Evolutionary conservation across 2,329 filamentous ascomycete genomes (phyloP).

Genomic region (Fusarium proliferatum): DNA sequence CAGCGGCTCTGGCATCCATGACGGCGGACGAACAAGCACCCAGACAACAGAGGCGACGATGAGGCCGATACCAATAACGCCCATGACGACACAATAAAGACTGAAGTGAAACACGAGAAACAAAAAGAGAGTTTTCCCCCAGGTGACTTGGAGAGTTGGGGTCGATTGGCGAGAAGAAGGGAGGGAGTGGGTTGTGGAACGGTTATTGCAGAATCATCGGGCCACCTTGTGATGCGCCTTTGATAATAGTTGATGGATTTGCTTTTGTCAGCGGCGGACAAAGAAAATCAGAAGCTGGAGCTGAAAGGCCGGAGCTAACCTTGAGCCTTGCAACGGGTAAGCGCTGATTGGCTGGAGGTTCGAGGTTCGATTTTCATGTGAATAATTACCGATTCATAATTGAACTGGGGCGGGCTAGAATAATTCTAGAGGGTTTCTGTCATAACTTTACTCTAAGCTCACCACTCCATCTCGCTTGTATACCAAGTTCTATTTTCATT

Average conservation of each 20-base stretch:
- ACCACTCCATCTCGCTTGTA: background rate
- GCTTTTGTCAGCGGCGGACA: slow-evolving; percentile 34
- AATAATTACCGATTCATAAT: slow-evolving; percentile 12
- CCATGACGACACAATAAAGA: slow-evolving; percentile 55
- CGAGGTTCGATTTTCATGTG: slow-evolving; percentile 9
- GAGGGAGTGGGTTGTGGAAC: slow-evolving; percentile 44
- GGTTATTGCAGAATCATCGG: slow-evolving; percentile 47
- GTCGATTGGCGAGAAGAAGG: slow-evolving; percentile 28
- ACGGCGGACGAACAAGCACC: slow-evolving; percentile 64
- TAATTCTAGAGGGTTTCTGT: slow-evolving; percentile 8
- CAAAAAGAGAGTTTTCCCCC: slow-evolving; percentile 10
- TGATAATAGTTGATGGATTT: background rate
- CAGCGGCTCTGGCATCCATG: slow-evolving; percentile 54
- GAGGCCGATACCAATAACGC: slow-evolving; percentile 69
- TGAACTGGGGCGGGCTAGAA: slow-evolving; percentile 23
- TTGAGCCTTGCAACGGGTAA: slow-evolving; percentile 23
- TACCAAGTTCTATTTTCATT: background rate
- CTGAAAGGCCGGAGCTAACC: slow-evolving; percentile 17
- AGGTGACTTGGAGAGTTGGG: slow-evolving; percentile 13
- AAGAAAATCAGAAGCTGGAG: slow-evolving; percentile 28
- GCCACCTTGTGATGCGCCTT: slow-evolving; percentile 32
- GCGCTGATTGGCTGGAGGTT: slow-evolving; percentile 20
- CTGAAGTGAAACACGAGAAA: slow-evolving; percentile 5
- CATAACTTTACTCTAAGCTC: background rate
- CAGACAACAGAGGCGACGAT: slow-evolving; percentile 70